These are phyloP conservation scores for Stephanodiscus minutulus DNA, from an alignment of 108 stramenopile species.

Conservation along the genomic window DNA sequence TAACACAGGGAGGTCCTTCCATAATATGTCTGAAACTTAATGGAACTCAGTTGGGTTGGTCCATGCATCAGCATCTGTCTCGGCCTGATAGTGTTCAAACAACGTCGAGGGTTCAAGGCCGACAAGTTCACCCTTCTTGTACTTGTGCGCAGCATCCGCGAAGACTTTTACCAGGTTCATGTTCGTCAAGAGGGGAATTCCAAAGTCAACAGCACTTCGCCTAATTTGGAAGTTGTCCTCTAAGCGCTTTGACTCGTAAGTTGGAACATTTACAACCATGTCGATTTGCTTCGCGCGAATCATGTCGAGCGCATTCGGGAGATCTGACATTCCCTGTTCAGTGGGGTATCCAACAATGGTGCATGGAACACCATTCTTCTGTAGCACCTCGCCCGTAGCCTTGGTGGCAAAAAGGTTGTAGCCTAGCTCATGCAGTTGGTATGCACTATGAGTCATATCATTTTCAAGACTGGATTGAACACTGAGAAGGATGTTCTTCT, in stretches of 20 bases:
- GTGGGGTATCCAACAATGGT: conserved; percentile 84
- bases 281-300: conserved; percentile 82
- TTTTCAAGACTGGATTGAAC: conserved; percentile 84
- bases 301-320: conserved; percentile 72
- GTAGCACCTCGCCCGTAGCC: conserved; percentile 81
- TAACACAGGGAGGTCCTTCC: neutral
- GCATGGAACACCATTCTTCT: conserved; percentile 86
- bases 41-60: conserved; percentile 77
- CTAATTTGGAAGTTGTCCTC: conserved; percentile 95
- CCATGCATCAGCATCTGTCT: conserved; percentile 78
- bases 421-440: conserved; percentile 87
- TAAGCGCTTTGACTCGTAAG: conserved; percentile 78
- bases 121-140: conserved; percentile 58
- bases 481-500: conserved; percentile 89
- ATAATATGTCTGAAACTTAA: conserved; percentile 44
- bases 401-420: conserved; percentile 92
- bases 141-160: conserved; percentile 73
- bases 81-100: conserved; percentile 78
- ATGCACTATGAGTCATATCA: conserved; percentile 85
- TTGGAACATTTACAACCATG: conserved; percentile 95
- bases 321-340: conserved; percentile 43
- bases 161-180: conserved; percentile 89
- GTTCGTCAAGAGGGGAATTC: conserved; percentile 95
- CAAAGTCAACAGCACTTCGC: conserved; percentile 94
- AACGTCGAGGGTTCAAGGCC: conserved; percentile 73